Evolutionary conservation across 2,329 filamentous ascomycete species (phyloP), one percentile per base, ranked within the genome.

Genomic region (Fusarium neocosmosporiellum): DNA sequence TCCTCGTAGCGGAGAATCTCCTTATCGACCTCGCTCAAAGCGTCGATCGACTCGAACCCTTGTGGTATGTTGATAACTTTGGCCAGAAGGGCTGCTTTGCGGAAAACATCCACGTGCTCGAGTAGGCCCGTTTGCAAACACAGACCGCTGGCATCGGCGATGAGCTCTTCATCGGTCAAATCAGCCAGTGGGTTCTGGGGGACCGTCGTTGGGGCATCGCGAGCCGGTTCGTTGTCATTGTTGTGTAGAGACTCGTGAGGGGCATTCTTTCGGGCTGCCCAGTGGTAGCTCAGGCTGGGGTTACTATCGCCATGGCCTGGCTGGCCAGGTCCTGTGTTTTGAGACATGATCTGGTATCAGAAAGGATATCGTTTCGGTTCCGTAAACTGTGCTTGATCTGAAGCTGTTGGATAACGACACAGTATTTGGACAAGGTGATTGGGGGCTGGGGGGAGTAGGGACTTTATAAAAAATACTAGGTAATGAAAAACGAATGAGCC

Each of bases 61-160:
- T 72, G 66, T 3, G 77, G 76, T 34, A 77, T 70, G 36, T 75
- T 72, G 39, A 71, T 63, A 11, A 70, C 69, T 48, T 80, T 80
- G n/a, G 81, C 81, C 2, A 83, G 76, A 22, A 83, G 77, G 14
- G 80, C 81, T 16, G 79, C 82, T 43, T 82, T 81, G 55, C 76
- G 78, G 62, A 83, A 82, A 37, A 83, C 80, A 82, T 1, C 84
- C 75, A 46, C 3, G 63, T 88, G 81, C 27, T 88, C 84, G 1
- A 76, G 77, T 46, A 92, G 81, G 31, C 82, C 83, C 66, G 87
- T 68, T 18, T 65, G 29, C 7, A 31, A 55, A n/a, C 66, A 66
- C 24, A 77, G 72, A 1, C 20, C 53, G n/a, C 72, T 66, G 9
- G 60, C 72, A 59, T 77, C 73, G 11, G 55, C 59, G 14, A 75